phyloP scores from a whole-genome alignment of 2,329 filamentous ascomycete species.

The Calonectria montana region DNA sequence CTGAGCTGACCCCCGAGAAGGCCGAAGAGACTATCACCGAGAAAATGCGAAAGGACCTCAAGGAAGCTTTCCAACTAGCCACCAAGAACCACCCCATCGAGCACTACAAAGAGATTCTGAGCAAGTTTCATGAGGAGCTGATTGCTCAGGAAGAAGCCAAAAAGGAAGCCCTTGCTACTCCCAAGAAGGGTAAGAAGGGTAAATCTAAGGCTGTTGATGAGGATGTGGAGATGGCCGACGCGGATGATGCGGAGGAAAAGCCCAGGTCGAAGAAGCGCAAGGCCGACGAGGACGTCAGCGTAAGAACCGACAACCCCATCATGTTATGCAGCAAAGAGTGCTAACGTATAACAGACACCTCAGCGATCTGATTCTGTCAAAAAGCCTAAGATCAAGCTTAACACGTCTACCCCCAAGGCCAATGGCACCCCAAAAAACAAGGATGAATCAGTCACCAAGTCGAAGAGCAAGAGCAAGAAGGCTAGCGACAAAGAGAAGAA shows the following conservation, averaged over 20 bases:
- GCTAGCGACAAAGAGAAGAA: constrained; percentile 66
- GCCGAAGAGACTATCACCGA: constrained; percentile 76
- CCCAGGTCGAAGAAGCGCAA: constrained; percentile 82
- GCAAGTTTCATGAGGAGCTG: constrained; percentile 74
- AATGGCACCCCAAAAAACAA: constrained; percentile 73
- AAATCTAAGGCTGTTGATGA: constrained; percentile 66
- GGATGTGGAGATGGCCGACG: constrained; percentile 72
- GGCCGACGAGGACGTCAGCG: constrained; percentile 79
- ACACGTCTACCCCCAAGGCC: constrained; percentile 74
- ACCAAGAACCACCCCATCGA: constrained; percentile 80
- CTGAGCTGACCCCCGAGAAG: constrained; percentile 79
- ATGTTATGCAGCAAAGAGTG: neutral
- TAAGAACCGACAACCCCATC: constrained; percentile 37
- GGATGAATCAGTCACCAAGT: constrained; percentile 63
- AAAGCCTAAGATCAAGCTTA: constrained; percentile 76
- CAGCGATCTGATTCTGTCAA: constrained; percentile 71
- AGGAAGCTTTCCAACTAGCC: constrained; percentile 83
- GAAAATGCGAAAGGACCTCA: constrained; percentile 84
- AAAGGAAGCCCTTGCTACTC: constrained; percentile 53
- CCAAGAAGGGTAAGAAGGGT: constrained; percentile 56
- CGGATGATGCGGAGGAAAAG: constrained; percentile 70
- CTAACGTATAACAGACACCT: constrained; percentile 58
- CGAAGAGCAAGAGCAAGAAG: constrained; percentile 66
- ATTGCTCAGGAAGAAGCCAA: constrained; percentile 65
- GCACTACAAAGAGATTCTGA: constrained; percentile 85